Percentiles rank a stretch among this genome's conserved stretches.
phyloP scores from a whole-genome alignment of 1,284 basidiomycete species.

The Sanghuangporus weigelae region DNA sequence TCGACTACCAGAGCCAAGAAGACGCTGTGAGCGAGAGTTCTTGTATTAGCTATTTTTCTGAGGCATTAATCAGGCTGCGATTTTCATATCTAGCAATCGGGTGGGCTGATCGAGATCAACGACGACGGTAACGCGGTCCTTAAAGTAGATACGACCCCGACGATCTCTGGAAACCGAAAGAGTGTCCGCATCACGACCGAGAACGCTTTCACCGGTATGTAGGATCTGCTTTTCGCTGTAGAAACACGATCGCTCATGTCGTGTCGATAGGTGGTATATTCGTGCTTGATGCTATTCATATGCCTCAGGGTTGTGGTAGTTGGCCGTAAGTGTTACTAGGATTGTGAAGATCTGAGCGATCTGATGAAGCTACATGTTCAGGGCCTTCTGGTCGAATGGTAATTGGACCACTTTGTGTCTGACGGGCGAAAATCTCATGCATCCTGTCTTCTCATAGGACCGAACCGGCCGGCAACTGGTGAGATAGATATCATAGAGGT shows the following conservation, averaged over 20 bases:
- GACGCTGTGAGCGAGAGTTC: slow-evolving; percentile 39
- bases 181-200: slow-evolving; percentile 74
- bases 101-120: slow-evolving; percentile 56
- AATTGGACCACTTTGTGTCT: background rate
- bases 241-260: background rate
- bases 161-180: slow-evolving; percentile 59
- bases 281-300: slow-evolving; percentile 82
- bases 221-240: background rate
- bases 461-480: slow-evolving; percentile 69
- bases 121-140: slow-evolving; percentile 70
- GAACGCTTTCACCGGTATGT: slow-evolving; percentile 40
- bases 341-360: background rate
- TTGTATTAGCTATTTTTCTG: slow-evolving; percentile 11
- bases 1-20: slow-evolving; percentile 47
- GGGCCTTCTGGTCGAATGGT: slow-evolving; percentile 50
- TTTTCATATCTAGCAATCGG: slow-evolving; percentile 34
- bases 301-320: slow-evolving; percentile 85
- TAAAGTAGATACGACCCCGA: slow-evolving; percentile 76
- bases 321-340: slow-evolving; percentile 52
- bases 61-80: background rate
- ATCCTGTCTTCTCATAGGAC: slow-evolving; percentile 33
- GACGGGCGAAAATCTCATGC: background rate
- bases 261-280: slow-evolving; percentile 52
- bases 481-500: slow-evolving; percentile 87
- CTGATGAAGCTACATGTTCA: background rate